These are phyloP conservation scores for Haplosporangium sp. DNA, from an alignment of 371 early-diverging fungal species.

Conservation along the genomic window DNA sequence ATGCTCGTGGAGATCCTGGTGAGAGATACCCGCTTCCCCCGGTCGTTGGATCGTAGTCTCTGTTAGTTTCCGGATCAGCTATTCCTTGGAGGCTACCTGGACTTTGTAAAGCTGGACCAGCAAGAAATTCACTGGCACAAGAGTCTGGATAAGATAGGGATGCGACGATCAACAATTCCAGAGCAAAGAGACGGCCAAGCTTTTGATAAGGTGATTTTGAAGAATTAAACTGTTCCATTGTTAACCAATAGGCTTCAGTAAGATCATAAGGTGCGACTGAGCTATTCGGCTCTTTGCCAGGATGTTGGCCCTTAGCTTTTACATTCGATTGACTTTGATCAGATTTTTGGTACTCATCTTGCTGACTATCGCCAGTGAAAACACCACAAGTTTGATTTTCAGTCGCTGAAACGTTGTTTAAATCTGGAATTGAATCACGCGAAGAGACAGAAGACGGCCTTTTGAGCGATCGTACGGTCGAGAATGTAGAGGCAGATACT, in stretches of 20 bases:
- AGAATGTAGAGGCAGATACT: slow-evolving; percentile 12
- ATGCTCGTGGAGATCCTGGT: slow-evolving; percentile 24
- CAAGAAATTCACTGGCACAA: background rate
- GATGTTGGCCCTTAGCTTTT: slow-evolving; percentile 1
- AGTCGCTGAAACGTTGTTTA: background rate
- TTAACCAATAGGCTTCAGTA: slow-evolving; percentile 37
- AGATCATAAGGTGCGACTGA: slow-evolving; percentile 27
- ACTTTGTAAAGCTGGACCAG: background rate
- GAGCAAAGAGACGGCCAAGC: slow-evolving; percentile 52
- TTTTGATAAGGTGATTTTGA: slow-evolving; percentile 58
- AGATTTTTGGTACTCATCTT: slow-evolving; percentile 1
- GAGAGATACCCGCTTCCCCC: background rate
- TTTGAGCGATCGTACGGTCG: background rate
- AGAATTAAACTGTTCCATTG: slow-evolving; percentile 50
- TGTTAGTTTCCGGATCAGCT: background rate
- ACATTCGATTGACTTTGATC: slow-evolving; percentile 19
- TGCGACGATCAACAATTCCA: slow-evolving; percentile 58
- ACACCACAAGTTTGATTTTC: background rate
- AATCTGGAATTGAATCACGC: background rate
- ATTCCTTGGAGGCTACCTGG: background rate
- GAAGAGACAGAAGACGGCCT: slow-evolving; percentile 1
- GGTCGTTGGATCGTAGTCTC: background rate
- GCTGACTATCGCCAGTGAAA: background rate
- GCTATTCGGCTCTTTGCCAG: background rate
- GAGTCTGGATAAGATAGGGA: slow-evolving; percentile 53